Base-by-base conservation (phyloP, 2,329 filamentous ascomycete genomes). In the Clarireedia homoeocarpa region DNA sequence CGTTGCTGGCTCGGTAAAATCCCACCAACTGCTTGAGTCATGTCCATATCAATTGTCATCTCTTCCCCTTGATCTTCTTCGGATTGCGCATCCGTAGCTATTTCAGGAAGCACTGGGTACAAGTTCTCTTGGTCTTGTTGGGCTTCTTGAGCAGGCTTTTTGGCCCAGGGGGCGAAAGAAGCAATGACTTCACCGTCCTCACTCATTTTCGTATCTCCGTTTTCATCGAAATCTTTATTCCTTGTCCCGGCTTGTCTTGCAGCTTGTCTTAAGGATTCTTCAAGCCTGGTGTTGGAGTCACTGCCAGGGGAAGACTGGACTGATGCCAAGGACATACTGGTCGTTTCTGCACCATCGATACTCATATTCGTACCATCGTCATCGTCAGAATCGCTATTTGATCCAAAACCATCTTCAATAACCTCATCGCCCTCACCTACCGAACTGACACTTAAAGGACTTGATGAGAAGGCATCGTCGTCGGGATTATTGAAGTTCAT, bases 301-400 rank as follows among this genome's bases (percentile, higher is more conserved):
- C 81, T 85, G 27, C 76, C 77, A 26, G 73, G 75, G 47, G 75
- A 78, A 59, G 81, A 82, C 26, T 80, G 79, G 2, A 77, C 75
- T 9, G 86, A 88, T 46, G 77, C 80, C 46, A 82, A 73, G 15
- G 86, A 88, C 26, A 82, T 84, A 34, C 82, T 82, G 1, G 86
- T 90, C 60, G 86, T 80, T 63, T 91, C 88, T 56, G 70, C 74
- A 39, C 67, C 70, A 59, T 92, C 89, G 46, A 95, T 75, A 38
- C 85, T 92, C 84, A 91, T 89, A 70, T 89, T 86, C 0, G 88
- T 91, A 30, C 84, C 86, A 61, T 89, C 86, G 50, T 86, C 85
- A 45, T 89, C 86, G 59, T 87, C 80, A 7, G 62, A 75, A 27
- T 74, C 76, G 58, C 71, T 71, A 39, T 73, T 72, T n/a, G 75